Conservation (phyloP, 306 rosid genomes). For the Fragaria ananassa region DNA sequence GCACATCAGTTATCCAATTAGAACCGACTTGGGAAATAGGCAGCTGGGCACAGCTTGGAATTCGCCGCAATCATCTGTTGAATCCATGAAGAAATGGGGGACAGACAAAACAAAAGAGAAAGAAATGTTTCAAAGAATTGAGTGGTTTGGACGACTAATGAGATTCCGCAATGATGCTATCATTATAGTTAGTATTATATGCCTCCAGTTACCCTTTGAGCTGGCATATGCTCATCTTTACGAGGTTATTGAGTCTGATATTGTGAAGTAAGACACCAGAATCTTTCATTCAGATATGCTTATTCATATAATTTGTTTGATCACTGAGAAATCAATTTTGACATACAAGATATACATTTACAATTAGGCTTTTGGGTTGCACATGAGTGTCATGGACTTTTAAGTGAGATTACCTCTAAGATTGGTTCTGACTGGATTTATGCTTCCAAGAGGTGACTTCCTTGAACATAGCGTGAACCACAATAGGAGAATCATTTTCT, state of each 20-base stretch:
- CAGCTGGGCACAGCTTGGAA: constrained; percentile 46
- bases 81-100: constrained; percentile 53
- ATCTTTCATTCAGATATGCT: background rate
- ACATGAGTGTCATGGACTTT: background rate
- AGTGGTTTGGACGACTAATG: constrained; percentile 82
- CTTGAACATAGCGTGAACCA: background rate
- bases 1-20: constrained; percentile 56
- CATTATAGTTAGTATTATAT: constrained; percentile 75
- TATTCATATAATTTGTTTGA: background rate
- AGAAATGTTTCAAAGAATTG: constrained; percentile 61
- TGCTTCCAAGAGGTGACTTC: background rate
- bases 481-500: background rate
- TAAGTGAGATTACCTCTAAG: background rate
- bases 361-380: background rate
- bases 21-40: constrained; percentile 51
- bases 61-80: constrained; percentile 45
- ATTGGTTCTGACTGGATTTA: background rate
- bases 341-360: background rate
- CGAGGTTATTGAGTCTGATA: constrained; percentile 56
- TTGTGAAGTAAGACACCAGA: constrained; percentile 58
- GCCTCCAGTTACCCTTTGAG: constrained; percentile 96
- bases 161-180: constrained; percentile 87
- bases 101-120: constrained; percentile 59
- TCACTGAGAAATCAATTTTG: background rate
- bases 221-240: constrained; percentile 95